phyloP scores from a whole-genome alignment of 2,329 filamentous ascomycete genomes.

The Seiridium unicorne region DNA sequence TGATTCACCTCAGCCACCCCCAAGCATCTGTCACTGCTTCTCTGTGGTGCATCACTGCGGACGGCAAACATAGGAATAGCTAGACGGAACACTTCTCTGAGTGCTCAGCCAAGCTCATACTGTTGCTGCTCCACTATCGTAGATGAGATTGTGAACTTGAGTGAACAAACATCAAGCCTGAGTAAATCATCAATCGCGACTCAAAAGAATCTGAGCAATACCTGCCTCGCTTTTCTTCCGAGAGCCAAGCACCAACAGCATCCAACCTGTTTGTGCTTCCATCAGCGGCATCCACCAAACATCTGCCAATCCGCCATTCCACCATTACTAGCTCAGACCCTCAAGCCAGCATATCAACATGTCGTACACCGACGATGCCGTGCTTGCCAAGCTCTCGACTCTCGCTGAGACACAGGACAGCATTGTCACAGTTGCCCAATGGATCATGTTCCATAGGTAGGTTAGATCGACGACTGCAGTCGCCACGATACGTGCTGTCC shows the following conservation, averaged over 20 bases:
- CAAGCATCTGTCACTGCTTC: neutral
- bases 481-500: too few relatives aligned
- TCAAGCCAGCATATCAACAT: conserved; percentile 46
- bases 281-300: neutral
- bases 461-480: conserved; percentile 8
- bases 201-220: neutral
- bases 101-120: neutral
- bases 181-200: neutral
- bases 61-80: conserved; percentile 6
- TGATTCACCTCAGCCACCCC: too few relatives aligned
- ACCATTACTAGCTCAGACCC: neutral
- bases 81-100: conserved; percentile 4
- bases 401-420: conserved; percentile 97
- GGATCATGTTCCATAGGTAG: conserved; percentile 99
- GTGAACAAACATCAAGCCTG: conserved; percentile 6
- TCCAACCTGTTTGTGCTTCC: neutral
- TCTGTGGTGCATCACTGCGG: neutral
- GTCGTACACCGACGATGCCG: conserved; percentile 95
- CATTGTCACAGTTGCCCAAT: conserved; percentile 94
- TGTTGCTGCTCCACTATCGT: conserved; percentile 2
- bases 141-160: conserved; percentile 8
- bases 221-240: neutral
- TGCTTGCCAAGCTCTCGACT: conserved; percentile 89
- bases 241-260: neutral
- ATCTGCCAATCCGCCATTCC: neutral